Evolutionary conservation across 2,329 filamentous ascomycete species (phyloP).

Genomic region (Elsinoe australis): DNA sequence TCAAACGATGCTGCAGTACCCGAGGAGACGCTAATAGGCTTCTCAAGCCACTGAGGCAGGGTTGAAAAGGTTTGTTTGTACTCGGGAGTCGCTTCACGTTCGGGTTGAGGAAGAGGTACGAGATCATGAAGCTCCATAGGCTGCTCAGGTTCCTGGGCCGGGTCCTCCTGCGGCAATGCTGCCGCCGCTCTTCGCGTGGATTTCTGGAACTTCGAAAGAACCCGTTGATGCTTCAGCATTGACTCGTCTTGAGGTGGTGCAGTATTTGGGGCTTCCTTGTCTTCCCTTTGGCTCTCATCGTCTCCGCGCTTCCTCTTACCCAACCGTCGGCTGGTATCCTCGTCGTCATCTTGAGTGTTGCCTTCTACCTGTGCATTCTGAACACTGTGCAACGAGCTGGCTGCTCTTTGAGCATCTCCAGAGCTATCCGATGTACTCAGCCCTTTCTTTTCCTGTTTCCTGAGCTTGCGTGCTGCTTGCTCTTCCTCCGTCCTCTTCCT

Average conservation of each 20-base stretch:
- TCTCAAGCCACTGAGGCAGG: constrained; percentile 71
- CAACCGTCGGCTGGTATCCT: no score
- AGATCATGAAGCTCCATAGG: constrained; percentile 48
- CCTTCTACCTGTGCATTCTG: no score
- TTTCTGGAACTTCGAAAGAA: constrained; percentile 4
- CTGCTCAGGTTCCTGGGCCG: constrained; percentile 24
- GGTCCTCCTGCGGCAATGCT: constrained; percentile 34
- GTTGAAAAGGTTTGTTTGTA: constrained; percentile 65
- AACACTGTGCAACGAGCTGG: no score
- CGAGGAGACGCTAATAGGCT: constrained; percentile 61
- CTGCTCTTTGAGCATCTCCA: no score
- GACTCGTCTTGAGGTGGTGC: no score
- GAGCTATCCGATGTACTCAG: no score
- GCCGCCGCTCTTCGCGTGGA: background rate
- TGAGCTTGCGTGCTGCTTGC: constrained; percentile 26
- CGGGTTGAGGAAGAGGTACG: constrained; percentile 73
- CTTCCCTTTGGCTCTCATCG: constrained; percentile 31
- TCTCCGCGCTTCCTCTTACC: constrained; percentile 27
- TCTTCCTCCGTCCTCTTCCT: constrained; percentile 28
- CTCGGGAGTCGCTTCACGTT: constrained; percentile 49
- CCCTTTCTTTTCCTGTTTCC: constrained; percentile 20
- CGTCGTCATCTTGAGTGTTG: no score
- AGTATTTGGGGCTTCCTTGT: no score
- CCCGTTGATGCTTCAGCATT: background rate
- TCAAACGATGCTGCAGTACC: constrained; percentile 55